Base-by-base conservation (phyloP, 2,329 filamentous ascomycete species). In the Fusarium drepaniforme region DNA sequence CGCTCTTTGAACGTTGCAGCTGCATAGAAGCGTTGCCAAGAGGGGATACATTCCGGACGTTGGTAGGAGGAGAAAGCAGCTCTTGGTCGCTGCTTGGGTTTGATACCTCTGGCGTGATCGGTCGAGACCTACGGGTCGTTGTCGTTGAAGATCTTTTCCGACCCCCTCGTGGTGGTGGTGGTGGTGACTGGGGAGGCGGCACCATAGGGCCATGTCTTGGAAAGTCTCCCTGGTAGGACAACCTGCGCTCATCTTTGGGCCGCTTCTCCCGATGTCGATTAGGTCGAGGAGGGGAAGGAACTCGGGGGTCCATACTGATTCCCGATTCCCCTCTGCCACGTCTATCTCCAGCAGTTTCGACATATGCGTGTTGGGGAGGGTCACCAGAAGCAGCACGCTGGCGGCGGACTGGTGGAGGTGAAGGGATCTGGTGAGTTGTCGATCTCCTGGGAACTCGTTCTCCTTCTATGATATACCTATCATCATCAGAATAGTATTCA, bases 1-100 rank as follows among this genome's bases (percentile, higher is more conserved):
- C 60, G 42, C 60, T 63, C n/a, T 49, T 63, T 49, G 60, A 63
- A 37, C 60, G 60, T 11, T 49, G 40, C 8, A 63, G 42, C 23
- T 51, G 60, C 18, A 15, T 25, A 46, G 42, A 49, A 30, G 42
- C 21, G 12, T 16, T 30, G 6, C 60, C 42, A 7, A 37, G n/a
- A 38, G 53, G 53, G 9, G 53, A 58, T 4, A 25, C 33, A 37
- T 23, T 38, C 33, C 33, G 53, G 33, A 18, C 15, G n/a, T 58
- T 37, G 21, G 8, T 35, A 38, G 18, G 35, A 37, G 60, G 60
- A 21, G 60, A 63, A 18, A 63, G 28, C 11, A 49, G 16, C 28
- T 51, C 60, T 21, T 25, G 38, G 15, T 49, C 60, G 21, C 42
- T 63, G 16, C 9, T 40, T 13, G 56, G 56, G 8, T 15, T 37